Conservation (phyloP, 805 yeast genomes). For the Candida ovalis region DNA sequence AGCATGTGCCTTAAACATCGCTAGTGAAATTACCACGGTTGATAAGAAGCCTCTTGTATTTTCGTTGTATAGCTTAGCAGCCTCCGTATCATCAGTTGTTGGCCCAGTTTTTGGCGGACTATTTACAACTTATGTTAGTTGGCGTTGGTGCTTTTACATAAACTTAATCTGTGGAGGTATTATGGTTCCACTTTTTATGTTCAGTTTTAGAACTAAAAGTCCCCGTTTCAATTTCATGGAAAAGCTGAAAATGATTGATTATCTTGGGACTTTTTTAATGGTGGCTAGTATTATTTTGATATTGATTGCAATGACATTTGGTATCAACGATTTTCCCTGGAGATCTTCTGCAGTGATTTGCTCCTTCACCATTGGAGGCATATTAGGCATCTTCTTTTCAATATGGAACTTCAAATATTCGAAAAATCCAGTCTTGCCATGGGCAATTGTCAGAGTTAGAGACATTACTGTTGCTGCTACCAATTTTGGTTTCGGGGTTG, state of each 20-base stretch:
- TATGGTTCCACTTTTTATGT: conserved; percentile 35
- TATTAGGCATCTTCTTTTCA: conserved; percentile 32
- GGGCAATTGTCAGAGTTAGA: conserved; percentile 30
- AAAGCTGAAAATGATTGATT: conserved; percentile 44
- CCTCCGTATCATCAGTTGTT: conserved; percentile 46
- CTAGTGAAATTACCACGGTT: conserved; percentile 52
- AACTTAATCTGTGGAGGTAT: conserved; percentile 62
- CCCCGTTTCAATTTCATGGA: conserved; percentile 36
- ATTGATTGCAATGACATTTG: conserved; percentile 51
- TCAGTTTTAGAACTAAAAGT: conserved; percentile 45
- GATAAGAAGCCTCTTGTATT: conserved; percentile 36
- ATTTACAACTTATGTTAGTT: conserved; percentile 48
- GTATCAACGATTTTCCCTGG: conserved; percentile 53
- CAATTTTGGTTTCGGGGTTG: conserved; percentile 34
- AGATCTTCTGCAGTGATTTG: conserved; percentile 46
- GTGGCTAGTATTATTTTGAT: conserved; percentile 42
- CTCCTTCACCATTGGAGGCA: conserved; percentile 44
- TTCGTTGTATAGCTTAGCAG: conserved; percentile 38
- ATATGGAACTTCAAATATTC: conserved; percentile 41
- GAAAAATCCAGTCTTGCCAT: conserved; percentile 43
- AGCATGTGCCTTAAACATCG: conserved; percentile 51
- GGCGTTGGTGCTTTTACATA: conserved; percentile 76
- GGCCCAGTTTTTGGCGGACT: conserved; percentile 72
- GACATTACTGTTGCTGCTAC: conserved; percentile 37
- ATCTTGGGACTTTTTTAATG: conserved; percentile 42